Conservation (phyloP, 2,329 filamentous ascomycete genomes). For the Fusarium redolens region DNA sequence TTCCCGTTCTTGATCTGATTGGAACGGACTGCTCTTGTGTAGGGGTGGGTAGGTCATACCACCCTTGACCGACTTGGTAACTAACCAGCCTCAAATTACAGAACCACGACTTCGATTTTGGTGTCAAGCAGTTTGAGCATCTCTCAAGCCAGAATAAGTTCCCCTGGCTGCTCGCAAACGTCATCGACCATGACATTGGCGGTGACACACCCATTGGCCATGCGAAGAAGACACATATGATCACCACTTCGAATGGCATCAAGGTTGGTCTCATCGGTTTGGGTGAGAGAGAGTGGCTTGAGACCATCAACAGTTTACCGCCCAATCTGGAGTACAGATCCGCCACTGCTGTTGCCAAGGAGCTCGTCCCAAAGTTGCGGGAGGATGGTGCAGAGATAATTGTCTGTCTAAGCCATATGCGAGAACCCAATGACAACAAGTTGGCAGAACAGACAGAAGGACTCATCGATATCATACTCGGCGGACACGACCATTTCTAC, state of each 20-base stretch:
- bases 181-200: conserved; percentile 85
- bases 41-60: conserved; percentile 67
- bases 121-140: conserved; percentile 81
- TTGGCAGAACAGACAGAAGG: conserved; percentile 79
- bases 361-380: conserved; percentile 78
- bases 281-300: conserved; percentile 89
- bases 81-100: conserved; percentile 48
- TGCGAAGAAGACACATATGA: conserved; percentile 78
- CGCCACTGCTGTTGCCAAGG: conserved; percentile 78
- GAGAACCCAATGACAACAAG: conserved; percentile 91
- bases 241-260: conserved; percentile 84
- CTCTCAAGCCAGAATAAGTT: conserved; percentile 81
- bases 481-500: conserved; percentile 93
- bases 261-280: conserved; percentile 88
- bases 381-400: conserved; percentile 85
- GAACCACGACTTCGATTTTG: conserved; percentile 96
- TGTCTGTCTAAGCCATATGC: conserved; percentile 84
- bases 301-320: conserved; percentile 87
- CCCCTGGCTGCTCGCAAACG: conserved; percentile 90
- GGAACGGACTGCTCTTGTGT: conserved; percentile 85
- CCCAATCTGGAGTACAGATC: conserved; percentile 86
- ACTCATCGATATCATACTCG: conserved; percentile 84
- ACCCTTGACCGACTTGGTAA: conserved; percentile 25
- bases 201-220: conserved; percentile 79
- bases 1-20: conserved; percentile 82